Base-by-base conservation (phyloP, 192 early-diverging fungal genomes). In the Lobosporangium transversale region DNA sequence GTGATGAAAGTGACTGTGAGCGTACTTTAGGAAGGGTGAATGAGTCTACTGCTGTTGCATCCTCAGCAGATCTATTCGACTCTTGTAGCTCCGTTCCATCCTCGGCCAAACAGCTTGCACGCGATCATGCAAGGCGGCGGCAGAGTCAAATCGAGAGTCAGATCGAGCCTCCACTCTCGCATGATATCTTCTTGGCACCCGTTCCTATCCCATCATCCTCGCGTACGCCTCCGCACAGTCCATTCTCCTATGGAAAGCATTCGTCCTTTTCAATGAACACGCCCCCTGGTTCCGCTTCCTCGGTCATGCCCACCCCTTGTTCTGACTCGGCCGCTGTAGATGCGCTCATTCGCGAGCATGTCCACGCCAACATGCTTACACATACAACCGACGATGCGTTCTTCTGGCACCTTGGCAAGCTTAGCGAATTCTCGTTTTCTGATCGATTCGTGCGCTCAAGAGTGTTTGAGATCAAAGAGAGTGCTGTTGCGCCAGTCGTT, bases 361-460 rank as follows among this genome's bases (percentile, higher is more conserved):
- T 76, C 31, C 65, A 35, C 21, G n/a, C 52, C 2, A 57, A 52
- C 29, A 52, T 57, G 58, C 7, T 45, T 11, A 49, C 73, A 2
- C 73, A 76, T 33, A 12, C 58, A 0, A 67, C 64, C 21, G 53
- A 66, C 27, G 62, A 62, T 20, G 58, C 64, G 12, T 67, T 62
- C 37, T 76, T 76, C 31, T 76, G 73, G 73, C 27, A 51, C n/a
- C 31, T 76, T 4, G 73, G 73, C 36, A 66, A 76, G 53, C 73
- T 76, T 15, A 76, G 73, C 32, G 73, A 76, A 24, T 76, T 76
- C 20, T 67, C 73, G 3, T 76, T 76, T 48, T 76, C 73, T 3
- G 73, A 76, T 44, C 73, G 73, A 2, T 76, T 76, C 54, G 65
- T 76, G 3, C 73, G 73, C 47, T 76, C 73, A n/a, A 48, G 63